Base-by-base conservation (phyloP, 192 early-diverging fungal genomes). In the Coemansia sp. region DNA sequence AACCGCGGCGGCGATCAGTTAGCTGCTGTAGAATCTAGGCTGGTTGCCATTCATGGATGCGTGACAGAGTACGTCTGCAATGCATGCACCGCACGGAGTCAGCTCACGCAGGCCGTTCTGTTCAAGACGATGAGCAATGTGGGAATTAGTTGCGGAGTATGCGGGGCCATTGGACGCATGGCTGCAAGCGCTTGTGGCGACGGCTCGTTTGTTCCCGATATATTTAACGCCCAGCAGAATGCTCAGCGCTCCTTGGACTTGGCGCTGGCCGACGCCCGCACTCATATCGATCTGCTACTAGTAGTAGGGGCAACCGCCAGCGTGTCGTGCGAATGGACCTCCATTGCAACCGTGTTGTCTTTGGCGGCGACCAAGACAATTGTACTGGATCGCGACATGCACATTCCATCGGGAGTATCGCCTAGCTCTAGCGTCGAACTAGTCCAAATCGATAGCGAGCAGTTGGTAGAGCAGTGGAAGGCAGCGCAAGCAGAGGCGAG, bases 101-200 rank as follows among this genome's bases (percentile, higher is more conserved):
- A 50, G 41, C 67, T 81, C 17, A 76, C 79, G 1, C 79, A 76
- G 50, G 79, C 79, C 9, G 71, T 73, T n/a, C 41, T 81, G 16
- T 73, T 77, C 40, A 73, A 70, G 36, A 61, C 64, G 14, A 73
- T 70, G 68, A 68, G 67, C 50, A 56, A 45, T 14, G 57, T 65
- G 56, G 42, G 39, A 1, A 42, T 77, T 8, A 37, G 36, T 19
- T 81, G 79, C 21, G 66, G 57, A 19, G 68, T 69, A n/a, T 81
- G 79, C 44, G 68, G 54, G n/a, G 44, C 65, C 1, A 42, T 36
- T 45, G 68, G 71, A 7, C 14, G 3, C 27, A 42, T 81, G 36
- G 68, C 74, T 1, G 54, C 34, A 21, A 40, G 53, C 11, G 27
- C 19, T n/a, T 21, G 42, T 4, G 44, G 37, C 11, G n/a, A 39